Base-by-base conservation (phyloP, 108 stramenopile genomes). In the Nitzschia sp. region DNA sequence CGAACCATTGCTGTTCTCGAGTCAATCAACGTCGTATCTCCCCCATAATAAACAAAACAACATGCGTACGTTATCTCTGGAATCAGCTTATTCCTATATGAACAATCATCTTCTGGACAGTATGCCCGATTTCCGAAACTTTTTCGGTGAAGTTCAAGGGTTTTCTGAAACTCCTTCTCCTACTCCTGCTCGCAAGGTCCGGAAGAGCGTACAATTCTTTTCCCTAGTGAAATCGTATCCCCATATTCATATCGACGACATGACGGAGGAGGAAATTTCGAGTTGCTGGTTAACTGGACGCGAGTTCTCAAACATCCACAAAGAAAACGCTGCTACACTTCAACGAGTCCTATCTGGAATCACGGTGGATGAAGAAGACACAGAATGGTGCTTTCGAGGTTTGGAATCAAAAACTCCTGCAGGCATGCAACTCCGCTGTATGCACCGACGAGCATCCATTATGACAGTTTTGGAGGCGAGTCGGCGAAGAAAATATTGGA, bases 301-400 rank as follows among this genome's bases (percentile, higher is more conserved):
- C 2, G 61, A 62, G 43, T 39, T 62, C 43, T n/a, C 22, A 12
- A 12, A 20, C 6, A 62, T 62, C 0, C 61, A 62, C 24, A 1
- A 22, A 10, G 61, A 62, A 10, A 62, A 22, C 22, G 43, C 22
- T 20, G 41, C 22, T 24, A 62, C 43, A 46, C 42, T 62, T 10
- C 61, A 22, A 22, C 43, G 61, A 2, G 43, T 62, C 20, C 17
- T 62, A 21, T 37, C 43, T 9, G 61, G 61, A 20, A 21, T 42
- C 20, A 24, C 9, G 0, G 7, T 15, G 37, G 61, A 39, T 20
- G 37, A 20, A 9, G 38, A 34, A 58, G 29, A 34, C 29, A 34
- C 29, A 34, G 46, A 48, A 17, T 62, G 61, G 61, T 62, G 61
- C 43, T 19, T 42, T 10, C 41, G 61, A 44, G 61, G 61, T 21